Conservation (phyloP, 495 filamentous ascomycete genomes). For the Tuber borchii region DNA sequence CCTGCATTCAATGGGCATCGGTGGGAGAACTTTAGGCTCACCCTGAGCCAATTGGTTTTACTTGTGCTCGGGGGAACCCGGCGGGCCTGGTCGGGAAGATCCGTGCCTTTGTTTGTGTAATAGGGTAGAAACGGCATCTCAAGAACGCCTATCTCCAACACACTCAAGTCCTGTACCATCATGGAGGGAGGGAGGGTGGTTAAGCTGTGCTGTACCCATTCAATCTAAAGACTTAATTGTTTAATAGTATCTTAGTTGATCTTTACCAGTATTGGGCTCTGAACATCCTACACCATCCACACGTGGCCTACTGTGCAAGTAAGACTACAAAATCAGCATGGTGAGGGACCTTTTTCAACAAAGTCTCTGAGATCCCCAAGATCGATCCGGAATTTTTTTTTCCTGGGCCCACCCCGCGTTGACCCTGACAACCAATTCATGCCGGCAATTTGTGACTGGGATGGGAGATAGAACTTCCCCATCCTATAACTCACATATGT, state of each 20-base stretch:
- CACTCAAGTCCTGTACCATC: too few relatives aligned
- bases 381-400: neutral
- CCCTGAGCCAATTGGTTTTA: neutral
- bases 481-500: neutral
- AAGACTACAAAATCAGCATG: too few relatives aligned
- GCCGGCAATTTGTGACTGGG: neutral
- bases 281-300: too few relatives aligned
- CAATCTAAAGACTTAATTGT: too few relatives aligned
- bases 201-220: too few relatives aligned
- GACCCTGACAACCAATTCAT: neutral
- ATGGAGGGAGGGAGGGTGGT: too few relatives aligned
- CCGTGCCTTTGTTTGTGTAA: neutral
- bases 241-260: too few relatives aligned
- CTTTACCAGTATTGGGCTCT: too few relatives aligned
- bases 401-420: neutral
- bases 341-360: too few relatives aligned
- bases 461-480: neutral
- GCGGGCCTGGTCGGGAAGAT: neutral
- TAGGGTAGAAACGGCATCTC: neutral
- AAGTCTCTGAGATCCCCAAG: neutral
- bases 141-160: neutral
- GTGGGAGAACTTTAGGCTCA: neutral
- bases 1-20: neutral
- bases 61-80: neutral
- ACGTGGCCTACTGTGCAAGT: too few relatives aligned